Evolutionary conservation across 2,329 filamentous ascomycete genomes (phyloP), one percentile per base, ranked within the genome.

Genomic region (Orbilia ellipsospora): DNA sequence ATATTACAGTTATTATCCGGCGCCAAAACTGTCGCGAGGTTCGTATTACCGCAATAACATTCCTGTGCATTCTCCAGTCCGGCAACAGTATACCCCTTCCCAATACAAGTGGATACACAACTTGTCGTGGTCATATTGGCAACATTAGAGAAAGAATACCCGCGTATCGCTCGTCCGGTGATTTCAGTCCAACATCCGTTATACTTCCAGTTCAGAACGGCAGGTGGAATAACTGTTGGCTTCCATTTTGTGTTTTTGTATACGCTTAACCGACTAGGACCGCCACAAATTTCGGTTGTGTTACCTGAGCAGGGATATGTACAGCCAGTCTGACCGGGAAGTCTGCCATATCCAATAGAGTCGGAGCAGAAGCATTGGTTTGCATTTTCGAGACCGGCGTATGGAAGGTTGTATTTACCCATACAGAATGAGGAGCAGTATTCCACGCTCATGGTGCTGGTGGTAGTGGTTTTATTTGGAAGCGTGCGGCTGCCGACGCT

Each of bases 301-400:
- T 80, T 65, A 28, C 79, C 79, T n/a, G 67, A 67, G 59, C 80
- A 80, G 12, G 78, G 54, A 23, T 67, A 77, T 48, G 44, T 67
- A 54, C 80, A 80, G n/a, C 67, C 67, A 0, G 67, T 59, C 54
- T 72, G 67, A 8, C 59, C 67, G 16, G 59, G 52, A 20, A 51
- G 67, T 20, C 67, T 28, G 42, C 28, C 59, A 12, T 64, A 72
- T 40, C 50, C 40, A 28, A 72, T 72, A n/a, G 42, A 59, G 20
- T 72, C 67, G 26, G 59, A 48, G 31, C 67, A 72, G 44, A 72
- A 72, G 23, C 67, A 72, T 54, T 72, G 67, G 15, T 59, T 72
- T 13, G 51, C 26, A 13, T 42, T 3, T 48, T 72, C 59, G 12
- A 72, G 51, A 48, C 67, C 67, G 4, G 67, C 59, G 28, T 72